phyloP scores from a whole-genome alignment of 306 rosid species.

The Neltuma alba region DNA sequence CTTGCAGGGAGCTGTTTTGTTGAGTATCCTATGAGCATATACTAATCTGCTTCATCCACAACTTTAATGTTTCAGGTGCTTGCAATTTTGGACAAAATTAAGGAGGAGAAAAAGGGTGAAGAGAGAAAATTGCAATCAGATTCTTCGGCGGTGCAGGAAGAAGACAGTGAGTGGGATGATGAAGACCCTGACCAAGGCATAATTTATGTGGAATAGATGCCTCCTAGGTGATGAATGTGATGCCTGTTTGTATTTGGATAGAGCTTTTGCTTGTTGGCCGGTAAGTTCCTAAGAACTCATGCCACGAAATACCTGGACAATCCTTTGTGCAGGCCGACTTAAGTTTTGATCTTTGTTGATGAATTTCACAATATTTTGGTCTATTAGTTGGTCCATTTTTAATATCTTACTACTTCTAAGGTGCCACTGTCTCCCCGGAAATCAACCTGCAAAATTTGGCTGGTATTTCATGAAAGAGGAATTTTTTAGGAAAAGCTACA shows the following conservation, averaged over 20 bases:
- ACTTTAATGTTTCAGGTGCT: slow-evolving; percentile 66
- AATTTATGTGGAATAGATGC: slow-evolving; percentile 67
- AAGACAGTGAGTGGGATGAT: slow-evolving; percentile 59
- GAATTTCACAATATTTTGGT: neutral
- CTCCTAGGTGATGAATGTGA: slow-evolving; percentile 27
- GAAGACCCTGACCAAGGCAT: slow-evolving; percentile 79
- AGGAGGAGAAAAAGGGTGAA: slow-evolving; percentile 52
- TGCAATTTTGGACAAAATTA: slow-evolving; percentile 81
- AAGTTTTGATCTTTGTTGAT: neutral
- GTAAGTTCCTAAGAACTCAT: slow-evolving; percentile 45
- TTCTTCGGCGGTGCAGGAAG: slow-evolving; percentile 46
- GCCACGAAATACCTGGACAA: slow-evolving; percentile 21
- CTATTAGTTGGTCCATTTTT: neutral
- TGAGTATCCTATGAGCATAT: slow-evolving; percentile 3
- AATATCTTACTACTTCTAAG: neutral
- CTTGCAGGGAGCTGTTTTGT: slow-evolving; percentile 27
- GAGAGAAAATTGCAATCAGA: slow-evolving; percentile 42
- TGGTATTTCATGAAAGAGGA: neutral
- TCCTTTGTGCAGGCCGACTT: neutral
- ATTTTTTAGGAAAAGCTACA: neutral
- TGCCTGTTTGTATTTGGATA: slow-evolving; percentile 30
- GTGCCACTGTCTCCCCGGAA: neutral
- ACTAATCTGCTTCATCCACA: slow-evolving; percentile 31
- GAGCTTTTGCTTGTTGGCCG: slow-evolving; percentile 38
- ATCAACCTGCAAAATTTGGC: slow-evolving; percentile 3